Conservation (phyloP, 257 asterid species). For the Handroanthus guayacan region DNA sequence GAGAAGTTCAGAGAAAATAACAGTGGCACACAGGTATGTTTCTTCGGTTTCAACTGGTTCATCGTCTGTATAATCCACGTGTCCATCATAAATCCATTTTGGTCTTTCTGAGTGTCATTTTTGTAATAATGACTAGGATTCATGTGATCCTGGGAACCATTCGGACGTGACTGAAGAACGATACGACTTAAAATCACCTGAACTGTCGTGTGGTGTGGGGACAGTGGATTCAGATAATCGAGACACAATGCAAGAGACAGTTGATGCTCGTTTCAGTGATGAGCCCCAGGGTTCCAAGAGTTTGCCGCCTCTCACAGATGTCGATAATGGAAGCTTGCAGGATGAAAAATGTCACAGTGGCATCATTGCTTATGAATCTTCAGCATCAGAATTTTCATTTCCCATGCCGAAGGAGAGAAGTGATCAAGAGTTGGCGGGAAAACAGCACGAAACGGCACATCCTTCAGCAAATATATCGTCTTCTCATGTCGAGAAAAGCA, state of each 20-base stretch:
- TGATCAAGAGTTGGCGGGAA: conserved; percentile 37
- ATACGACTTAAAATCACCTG: conserved; percentile 57
- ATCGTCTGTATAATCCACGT: background rate
- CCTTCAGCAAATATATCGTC: conserved; percentile 33
- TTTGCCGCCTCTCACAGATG: conserved; percentile 32
- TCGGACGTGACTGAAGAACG: conserved; percentile 88
- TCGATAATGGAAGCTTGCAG: conserved; percentile 26
- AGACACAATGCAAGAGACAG: conserved; percentile 39
- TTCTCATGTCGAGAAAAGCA: conserved; percentile 16
- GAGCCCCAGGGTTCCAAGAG: conserved; percentile 38
- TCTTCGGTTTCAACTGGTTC: conserved; percentile 19
- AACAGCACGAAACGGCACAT: conserved; percentile 26
- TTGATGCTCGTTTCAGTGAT: conserved; percentile 34
- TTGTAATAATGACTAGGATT: conserved; percentile 57
- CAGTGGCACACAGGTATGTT: conserved; percentile 64
- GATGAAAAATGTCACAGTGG: conserved; percentile 36
- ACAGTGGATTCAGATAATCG: conserved; percentile 32
- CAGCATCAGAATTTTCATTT: conserved; percentile 48
- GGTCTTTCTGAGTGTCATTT: conserved; percentile 19
- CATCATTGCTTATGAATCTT: conserved; percentile 39
- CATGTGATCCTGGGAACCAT: conserved; percentile 73
- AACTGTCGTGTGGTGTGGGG: conserved; percentile 37
- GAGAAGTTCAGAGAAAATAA: conserved; percentile 76
- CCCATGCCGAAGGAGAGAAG: conserved; percentile 43
- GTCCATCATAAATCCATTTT: conserved; percentile 1